Percentiles rank a stretch among this genome's conserved stretches.
Conservation (phyloP, 2,329 filamentous ascomycete species). For the Onygena corvina region DNA sequence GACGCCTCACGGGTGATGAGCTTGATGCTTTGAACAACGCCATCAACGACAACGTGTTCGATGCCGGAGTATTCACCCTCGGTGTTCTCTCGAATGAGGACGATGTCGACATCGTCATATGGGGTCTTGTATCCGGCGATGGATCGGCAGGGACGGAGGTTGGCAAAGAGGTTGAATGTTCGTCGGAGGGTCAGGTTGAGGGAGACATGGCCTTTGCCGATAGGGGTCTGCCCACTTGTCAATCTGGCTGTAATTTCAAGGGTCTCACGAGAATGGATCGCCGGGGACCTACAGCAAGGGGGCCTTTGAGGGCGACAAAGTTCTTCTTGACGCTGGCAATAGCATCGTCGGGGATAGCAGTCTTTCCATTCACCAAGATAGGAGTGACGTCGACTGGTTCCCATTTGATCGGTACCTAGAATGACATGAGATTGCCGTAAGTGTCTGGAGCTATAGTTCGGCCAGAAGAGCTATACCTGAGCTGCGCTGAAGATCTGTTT, state of each 20-base stretch:
- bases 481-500: slow-evolving; percentile 98
- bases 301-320: slow-evolving; percentile 95
- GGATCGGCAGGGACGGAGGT: slow-evolving; percentile 93
- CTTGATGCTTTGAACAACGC: slow-evolving; percentile 98
- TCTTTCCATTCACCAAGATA: slow-evolving; percentile 86
- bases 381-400: slow-evolving; percentile 95
- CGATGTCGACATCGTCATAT: slow-evolving; percentile 92
- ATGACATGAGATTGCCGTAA: background rate
- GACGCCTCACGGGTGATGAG: slow-evolving; percentile 91
- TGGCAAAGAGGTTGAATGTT: slow-evolving; percentile 99
- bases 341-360: slow-evolving; percentile 80
- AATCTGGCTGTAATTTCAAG: background rate
- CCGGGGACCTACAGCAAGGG: slow-evolving; percentile 60
- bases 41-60: slow-evolving; percentile 94
- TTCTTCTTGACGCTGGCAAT: slow-evolving; percentile 91
- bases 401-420: slow-evolving; percentile 81
- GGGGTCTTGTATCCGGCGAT: slow-evolving; percentile 97
- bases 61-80: slow-evolving; percentile 99
- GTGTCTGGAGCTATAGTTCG: slow-evolving; percentile 3
- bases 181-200: slow-evolving; percentile 96
- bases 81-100: slow-evolving; percentile 98
- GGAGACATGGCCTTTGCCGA: slow-evolving; percentile 98
- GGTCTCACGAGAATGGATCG: background rate
- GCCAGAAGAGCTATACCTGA: slow-evolving; percentile 47
- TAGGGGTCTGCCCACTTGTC: slow-evolving; percentile 54